Base-by-base conservation (phyloP, 2,329 filamentous ascomycete species). In the Metarhizium guizhouense region DNA sequence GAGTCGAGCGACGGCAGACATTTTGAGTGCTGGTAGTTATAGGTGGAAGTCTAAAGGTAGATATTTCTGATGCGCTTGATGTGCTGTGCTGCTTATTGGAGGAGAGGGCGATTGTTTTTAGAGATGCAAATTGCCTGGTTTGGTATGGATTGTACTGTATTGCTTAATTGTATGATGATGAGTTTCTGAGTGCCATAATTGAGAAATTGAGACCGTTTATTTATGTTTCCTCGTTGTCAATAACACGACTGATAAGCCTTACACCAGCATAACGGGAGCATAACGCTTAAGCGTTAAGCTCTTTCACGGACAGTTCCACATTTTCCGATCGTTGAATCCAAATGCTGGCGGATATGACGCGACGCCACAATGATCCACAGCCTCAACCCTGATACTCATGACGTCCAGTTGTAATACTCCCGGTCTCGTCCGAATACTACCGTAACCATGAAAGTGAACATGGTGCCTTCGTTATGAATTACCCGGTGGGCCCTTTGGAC, bases 401-500 rank as follows among this genome's bases (percentile, higher is more conserved):
- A 25, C n/a, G n/a, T 20, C 42, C 6, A 34, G 32, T 34, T 34
- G 10, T 25, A 20, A 20, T 20, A 45, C n/a, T 14, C n/a, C 42
- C 42, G 16, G 16, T 18, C 18, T 45, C 18, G 42, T 16, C 42
- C 42, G 16, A 45, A 20, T 16, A 25, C 6, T 10, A 45, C 5
- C 42, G 42, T 20, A 6, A 8, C 25, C 5, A 6, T 18, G 18
- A 45, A 45, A 20, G 7, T 34, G 16, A 45, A 13, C 42, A 20
- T n/a, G 3, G 4, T 32, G 25, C 14, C 38, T 55, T 53, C 47
- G 42, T 36, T 38, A 47, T 18, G 7, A 30, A 10, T 43, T 25
- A n/a, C 45, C 52, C 5, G 54, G 36, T 14, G 65, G 68, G 2
- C 64, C 64, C 51, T 60, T 57, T 18, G 70, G 68, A 34, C 76